These are phyloP conservation scores for Litchi chinensis DNA, from an alignment of 345 rosid genomes.

Conservation along the genomic window DNA sequence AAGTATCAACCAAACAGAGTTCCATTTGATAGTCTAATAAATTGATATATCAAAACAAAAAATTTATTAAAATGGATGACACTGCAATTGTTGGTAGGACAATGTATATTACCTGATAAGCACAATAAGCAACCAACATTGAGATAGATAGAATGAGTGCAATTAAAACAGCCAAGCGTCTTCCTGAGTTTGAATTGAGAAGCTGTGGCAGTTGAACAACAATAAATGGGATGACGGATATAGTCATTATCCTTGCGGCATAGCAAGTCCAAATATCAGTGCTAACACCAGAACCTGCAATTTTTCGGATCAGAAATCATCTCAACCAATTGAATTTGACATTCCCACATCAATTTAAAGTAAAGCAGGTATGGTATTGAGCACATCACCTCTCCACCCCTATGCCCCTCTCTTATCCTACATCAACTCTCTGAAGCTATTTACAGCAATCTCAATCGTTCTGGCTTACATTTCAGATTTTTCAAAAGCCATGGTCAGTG, in stretches of 20 bases:
- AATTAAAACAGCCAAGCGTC: slow-evolving; percentile 66
- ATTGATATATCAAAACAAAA: background rate
- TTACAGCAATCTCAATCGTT: background rate
- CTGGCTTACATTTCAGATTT: background rate
- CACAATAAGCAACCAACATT: slow-evolving; percentile 78
- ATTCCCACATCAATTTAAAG: background rate
- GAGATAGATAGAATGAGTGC: slow-evolving; percentile 54
- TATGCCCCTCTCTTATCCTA: background rate
- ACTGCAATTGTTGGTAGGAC: background rate
- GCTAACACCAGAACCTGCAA: slow-evolving; percentile 69
- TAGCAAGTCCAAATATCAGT: slow-evolving; percentile 80
- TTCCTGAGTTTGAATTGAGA: slow-evolving; percentile 69
- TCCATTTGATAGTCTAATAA: background rate
- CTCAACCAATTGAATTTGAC: background rate
- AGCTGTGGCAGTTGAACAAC: slow-evolving; percentile 82
- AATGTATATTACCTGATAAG: slow-evolving; percentile 69
- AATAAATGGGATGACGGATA: slow-evolving; percentile 81
- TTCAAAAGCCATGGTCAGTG: background rate
- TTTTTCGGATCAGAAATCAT: background rate
- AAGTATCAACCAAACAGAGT: background rate
- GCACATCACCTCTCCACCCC: background rate
- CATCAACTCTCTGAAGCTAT: background rate
- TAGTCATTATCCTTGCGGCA: slow-evolving; percentile 81
- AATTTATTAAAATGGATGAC: background rate
- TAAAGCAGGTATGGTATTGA: background rate